These are phyloP conservation scores for Zygoascus ofunaensis DNA, from an alignment of 805 yeast genomes.

Conservation along the genomic window DNA sequence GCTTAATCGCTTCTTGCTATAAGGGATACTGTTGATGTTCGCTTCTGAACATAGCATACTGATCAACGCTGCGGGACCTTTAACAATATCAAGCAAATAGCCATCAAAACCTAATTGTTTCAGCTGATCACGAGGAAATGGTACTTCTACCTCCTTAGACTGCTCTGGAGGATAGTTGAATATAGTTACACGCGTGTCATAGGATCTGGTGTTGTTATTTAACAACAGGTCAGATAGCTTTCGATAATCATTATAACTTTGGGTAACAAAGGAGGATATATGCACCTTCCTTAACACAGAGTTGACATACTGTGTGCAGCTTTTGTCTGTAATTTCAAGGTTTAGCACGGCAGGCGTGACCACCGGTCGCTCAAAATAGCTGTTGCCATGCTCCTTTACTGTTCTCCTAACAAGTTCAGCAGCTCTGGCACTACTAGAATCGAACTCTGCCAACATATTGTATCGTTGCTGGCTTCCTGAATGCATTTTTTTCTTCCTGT, in stretches of 20 bases:
- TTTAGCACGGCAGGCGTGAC: constrained; percentile 70
- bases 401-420: constrained; percentile 27
- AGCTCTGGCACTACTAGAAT: constrained; percentile 31
- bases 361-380: constrained; percentile 37
- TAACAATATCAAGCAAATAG: constrained; percentile 56
- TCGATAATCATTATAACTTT: constrained; percentile 41
- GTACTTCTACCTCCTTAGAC: constrained; percentile 15
- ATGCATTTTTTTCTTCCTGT: too few relatives aligned
- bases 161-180: constrained; percentile 31
- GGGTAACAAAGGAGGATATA: constrained; percentile 55
- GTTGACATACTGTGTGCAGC: constrained; percentile 49
- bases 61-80: constrained; percentile 61
- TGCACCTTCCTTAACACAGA: constrained; percentile 46
- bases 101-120: constrained; percentile 66
- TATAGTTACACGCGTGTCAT: constrained; percentile 40
- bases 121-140: constrained; percentile 27
- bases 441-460: constrained; percentile 9
- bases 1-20: constrained; percentile 40
- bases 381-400: constrained; percentile 33
- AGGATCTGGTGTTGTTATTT: constrained; percentile 25
- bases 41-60: constrained; percentile 54
- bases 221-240: constrained; percentile 36
- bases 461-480: constrained; percentile 11
- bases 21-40: constrained; percentile 51
- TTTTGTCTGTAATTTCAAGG: constrained; percentile 42